Base-by-base conservation (phyloP, 495 filamentous ascomycete species). In the Amniculicola lignicola region DNA sequence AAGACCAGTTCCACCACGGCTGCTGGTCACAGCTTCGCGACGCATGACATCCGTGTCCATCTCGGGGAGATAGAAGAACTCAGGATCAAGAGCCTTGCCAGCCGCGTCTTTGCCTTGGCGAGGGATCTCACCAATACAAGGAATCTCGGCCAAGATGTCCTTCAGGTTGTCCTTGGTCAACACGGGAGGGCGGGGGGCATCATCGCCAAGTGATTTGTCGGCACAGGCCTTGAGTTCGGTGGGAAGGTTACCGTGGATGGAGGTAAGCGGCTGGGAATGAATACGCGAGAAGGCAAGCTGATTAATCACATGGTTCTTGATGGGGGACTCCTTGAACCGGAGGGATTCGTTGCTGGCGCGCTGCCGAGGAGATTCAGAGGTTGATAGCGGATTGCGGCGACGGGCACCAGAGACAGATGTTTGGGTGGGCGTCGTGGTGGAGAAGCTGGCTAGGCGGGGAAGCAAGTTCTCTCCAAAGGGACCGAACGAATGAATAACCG, bases 11-110 rank as follows among this genome's bases (percentile, higher is more conserved):
- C 93, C 95, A 41, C 90, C 76, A 63, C 95, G 73, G 48, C 89
- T 86, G 61, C 89, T 82, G 7, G 89, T 89, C 31, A 96, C 89
- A n/a, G 89, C 82, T 53, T 88, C 77, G 44, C 88, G 81, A 40
- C 93, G 79, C 62, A 82, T 80, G n/a, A 80, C 77, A 61, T 98
- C 88, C 1, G 74, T 75, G 68, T 98, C 93, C 66, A 82, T 78
- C 68, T 98, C 93, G 2, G 92, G 86, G n/a, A 96, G 79, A 67
- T 98, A 98, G 68, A 96, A 97, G 65, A 90, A 98, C 71, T 98
- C 91, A 72, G 84, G 90, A 76, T 98, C 92, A 9, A 98, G 80
- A 5, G 83, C 77, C 75, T 96, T 91, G 56, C 93, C 93, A 0
- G 93, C 93, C 14, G 93, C 93, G 73, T 98, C 93, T 69, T 96